Evolutionary conservation across 2,329 filamentous ascomycete genomes (phyloP).

Genomic region (Alternaria panax): DNA sequence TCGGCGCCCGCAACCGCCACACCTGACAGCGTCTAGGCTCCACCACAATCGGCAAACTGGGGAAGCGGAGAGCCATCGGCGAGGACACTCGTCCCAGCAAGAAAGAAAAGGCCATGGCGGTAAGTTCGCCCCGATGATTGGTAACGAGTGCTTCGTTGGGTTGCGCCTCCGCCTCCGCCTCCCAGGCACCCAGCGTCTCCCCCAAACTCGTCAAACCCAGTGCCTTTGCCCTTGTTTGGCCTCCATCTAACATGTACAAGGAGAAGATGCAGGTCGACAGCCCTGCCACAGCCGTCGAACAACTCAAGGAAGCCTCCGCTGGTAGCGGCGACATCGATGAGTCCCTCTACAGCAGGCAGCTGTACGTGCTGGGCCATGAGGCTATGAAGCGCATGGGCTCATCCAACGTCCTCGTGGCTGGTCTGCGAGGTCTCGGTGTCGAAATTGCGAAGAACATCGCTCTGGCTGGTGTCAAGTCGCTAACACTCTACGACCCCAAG

Average conservation of each 20-base stretch:
- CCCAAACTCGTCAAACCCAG: background rate
- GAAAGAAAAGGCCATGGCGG: constrained; percentile 54
- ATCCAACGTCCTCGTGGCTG: constrained; percentile 91
- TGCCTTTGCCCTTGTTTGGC: constrained; percentile 7
- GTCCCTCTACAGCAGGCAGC: constrained; percentile 71
- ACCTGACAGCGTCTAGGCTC: constrained; percentile 34
- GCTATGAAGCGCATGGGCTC: constrained; percentile 99
- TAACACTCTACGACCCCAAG: constrained; percentile 89
- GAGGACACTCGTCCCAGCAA: constrained; percentile 51
- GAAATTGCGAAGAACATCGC: constrained; percentile 99
- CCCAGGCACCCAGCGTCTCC: constrained; percentile 13
- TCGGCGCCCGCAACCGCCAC: constrained; percentile 23
- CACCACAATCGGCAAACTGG: constrained; percentile 51
- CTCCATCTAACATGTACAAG: constrained; percentile 38
- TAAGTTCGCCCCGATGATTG: constrained; percentile 33
- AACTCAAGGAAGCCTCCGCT: constrained; percentile 60
- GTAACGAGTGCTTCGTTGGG: background rate
- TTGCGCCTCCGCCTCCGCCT: constrained; percentile 23
- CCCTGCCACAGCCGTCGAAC: constrained; percentile 64
- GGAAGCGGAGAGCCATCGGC: constrained; percentile 51
- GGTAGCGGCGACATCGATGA: constrained; percentile 70
- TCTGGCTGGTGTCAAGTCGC: constrained; percentile 95
- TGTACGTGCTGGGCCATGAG: constrained; percentile 76
- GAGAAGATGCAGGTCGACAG: constrained; percentile 70
- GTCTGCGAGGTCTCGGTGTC: constrained; percentile 91